Evolutionary conservation across 495 filamentous ascomycete genomes (phyloP), one percentile per base, ranked within the genome.

Genomic region (Penicillium odoratum): DNA sequence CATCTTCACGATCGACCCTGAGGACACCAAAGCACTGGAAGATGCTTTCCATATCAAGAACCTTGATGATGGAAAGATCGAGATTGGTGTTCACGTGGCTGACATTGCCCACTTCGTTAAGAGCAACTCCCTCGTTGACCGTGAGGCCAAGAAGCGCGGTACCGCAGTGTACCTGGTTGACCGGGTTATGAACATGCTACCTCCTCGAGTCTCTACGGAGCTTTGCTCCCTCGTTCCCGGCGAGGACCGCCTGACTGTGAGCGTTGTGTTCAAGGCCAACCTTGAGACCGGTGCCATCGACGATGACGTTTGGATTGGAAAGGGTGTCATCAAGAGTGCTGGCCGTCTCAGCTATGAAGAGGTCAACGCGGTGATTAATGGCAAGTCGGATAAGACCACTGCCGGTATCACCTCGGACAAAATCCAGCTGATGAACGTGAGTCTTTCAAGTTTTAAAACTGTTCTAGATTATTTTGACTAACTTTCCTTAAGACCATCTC

Each of bases 101-200:
- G 94, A 98, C 75, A 91, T 97, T 59, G 90, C 94, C 45, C 92
- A 98, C 72, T 98, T 98, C 59, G 90, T 98, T 69, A 98, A 98
- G 78, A 80, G 85, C 36, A 96, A 95, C 78, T 97, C 94, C 21
- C 82, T 98, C 49, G 93, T 97, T 33, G 94, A 98, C 68, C 88
- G 94, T 44, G 94, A 98, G 76, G 94, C 94, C 1, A 96, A 95
- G 84, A 98, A 98, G 80, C 88, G 94, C 31, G 95, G 93, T 55
- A 98, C 94, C 51, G 93, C 90, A 36, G 94, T 98, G 15, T 92
- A 98, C 63, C 78, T 98, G 51, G 88, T 96, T 72, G 93, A 96
- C 74, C 85, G 92, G 26, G 84, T 89, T 53, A 96, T 96, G 67
- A 91, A 93, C 61, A 83, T 98, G 83, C 83, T 98, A 46, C 94